phyloP scores from a whole-genome alignment of 352 stramenopile species.

The Pythium vanterpoolii region DNA sequence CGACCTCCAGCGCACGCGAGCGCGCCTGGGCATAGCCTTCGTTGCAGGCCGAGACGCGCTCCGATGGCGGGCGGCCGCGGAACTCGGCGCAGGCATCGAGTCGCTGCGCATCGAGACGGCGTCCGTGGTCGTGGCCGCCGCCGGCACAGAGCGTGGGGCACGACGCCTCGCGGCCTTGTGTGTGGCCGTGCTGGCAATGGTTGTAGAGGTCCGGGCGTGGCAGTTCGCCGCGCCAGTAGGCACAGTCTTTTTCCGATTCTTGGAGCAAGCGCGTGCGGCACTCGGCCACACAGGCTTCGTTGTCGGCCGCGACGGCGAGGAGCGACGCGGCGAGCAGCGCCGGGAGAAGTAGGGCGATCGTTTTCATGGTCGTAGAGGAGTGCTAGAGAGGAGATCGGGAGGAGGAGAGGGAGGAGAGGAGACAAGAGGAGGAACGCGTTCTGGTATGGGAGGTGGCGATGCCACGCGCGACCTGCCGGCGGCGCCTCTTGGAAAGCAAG shows the following conservation, averaged over 20 bases:
- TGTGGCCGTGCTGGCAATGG: constrained; percentile 21
- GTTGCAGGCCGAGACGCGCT: constrained; percentile 18
- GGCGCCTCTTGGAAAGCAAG: background rate
- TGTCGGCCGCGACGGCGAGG: background rate
- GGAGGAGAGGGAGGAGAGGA: background rate
- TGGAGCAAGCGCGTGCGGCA: constrained; percentile 14
- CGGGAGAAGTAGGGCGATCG: constrained; percentile 3
- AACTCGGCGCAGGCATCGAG: constrained; percentile 22
- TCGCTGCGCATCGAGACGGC: constrained; percentile 17
- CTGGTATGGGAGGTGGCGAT: background rate
- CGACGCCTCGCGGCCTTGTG: constrained; percentile 3
- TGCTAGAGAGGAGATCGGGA: no score
- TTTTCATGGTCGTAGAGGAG: background rate
- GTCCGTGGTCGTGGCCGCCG: background rate
- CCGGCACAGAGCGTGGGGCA: constrained; percentile 8
- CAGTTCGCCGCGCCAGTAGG: constrained; percentile 13
- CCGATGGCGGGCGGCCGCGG: constrained; percentile 9
- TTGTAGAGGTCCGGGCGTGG: constrained; percentile 26
- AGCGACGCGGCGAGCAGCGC: background rate
- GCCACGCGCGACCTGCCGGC: background rate
- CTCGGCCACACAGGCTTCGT: background rate
- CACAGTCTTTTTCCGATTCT: constrained; percentile 12
- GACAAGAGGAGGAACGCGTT: background rate
- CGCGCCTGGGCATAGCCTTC: constrained; percentile 20
- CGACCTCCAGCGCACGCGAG: background rate